A percentile compares a stretch with the other conserved stretches of the same genome.
phyloP scores from a whole-genome alignment of 441 rosid species.

The Populus hybrid region DNA sequence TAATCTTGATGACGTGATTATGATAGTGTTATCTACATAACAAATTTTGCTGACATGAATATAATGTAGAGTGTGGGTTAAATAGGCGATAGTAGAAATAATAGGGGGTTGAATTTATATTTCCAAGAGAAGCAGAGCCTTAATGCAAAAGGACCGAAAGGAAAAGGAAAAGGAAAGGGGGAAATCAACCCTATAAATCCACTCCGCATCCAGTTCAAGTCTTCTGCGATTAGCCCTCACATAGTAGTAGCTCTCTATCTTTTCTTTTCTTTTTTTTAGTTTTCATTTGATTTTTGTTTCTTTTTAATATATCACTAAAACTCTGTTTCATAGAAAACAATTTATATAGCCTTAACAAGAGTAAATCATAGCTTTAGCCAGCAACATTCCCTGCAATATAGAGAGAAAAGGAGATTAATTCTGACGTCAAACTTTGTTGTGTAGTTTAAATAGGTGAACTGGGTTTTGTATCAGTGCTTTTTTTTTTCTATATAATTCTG shows the following conservation, averaged over 20 bases:
- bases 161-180: no score
- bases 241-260: background rate
- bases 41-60: no score
- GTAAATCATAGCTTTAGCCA: background rate
- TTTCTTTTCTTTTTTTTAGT: background rate
- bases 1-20: no score
- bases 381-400: background rate
- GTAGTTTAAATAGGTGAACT: background rate
- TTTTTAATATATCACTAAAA: background rate
- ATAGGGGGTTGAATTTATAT: no score
- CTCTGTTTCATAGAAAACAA: background rate
- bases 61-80: no score
- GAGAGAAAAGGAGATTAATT: background rate
- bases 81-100: no score
- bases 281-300: background rate
- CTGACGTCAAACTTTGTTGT: background rate
- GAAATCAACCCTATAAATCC: background rate
- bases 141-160: no score
- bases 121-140: no score
- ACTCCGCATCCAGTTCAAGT: background rate
- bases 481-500: background rate
- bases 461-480: constrained; percentile 2
- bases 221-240: background rate
- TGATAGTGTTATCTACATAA: no score
- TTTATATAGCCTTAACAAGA: background rate